A percentile compares a stretch with the other conserved stretches of the same genome.
Evolutionary conservation across 352 stramenopile species (phyloP).

Genomic region (Phytophthora pluvialis): DNA sequence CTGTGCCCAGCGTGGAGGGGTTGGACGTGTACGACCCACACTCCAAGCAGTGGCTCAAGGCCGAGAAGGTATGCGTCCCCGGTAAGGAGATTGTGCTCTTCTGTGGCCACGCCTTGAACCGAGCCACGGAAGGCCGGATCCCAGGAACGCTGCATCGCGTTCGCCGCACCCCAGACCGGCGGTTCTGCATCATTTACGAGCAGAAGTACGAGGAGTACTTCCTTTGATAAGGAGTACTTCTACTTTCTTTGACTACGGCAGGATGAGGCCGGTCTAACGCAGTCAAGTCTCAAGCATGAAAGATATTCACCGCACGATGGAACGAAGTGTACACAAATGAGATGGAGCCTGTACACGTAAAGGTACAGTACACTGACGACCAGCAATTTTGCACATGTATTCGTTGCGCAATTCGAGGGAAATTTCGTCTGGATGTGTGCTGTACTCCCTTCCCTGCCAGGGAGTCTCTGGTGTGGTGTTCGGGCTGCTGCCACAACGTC

Average conservation of each 20-base stretch:
- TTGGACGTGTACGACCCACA: conserved; percentile 63
- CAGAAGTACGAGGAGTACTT: conserved; percentile 73
- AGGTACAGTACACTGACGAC: too few relatives aligned
- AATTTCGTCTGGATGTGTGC: too few relatives aligned
- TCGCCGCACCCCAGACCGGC: conserved; percentile 40
- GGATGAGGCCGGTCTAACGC: background rate
- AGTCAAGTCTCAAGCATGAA: background rate
- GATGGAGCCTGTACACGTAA: too few relatives aligned
- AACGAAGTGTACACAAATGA: too few relatives aligned
- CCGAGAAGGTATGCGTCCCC: conserved; percentile 53
- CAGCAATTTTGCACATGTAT: too few relatives aligned
- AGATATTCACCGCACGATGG: background rate
- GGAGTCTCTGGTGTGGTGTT: too few relatives aligned
- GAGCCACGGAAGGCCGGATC: conserved; percentile 53
- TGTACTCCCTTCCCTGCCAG: too few relatives aligned
- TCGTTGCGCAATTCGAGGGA: too few relatives aligned
- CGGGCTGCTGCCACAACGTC: too few relatives aligned
- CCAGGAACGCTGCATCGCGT: conserved; percentile 62
- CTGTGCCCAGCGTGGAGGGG: conserved; percentile 56
- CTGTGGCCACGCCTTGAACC: conserved; percentile 58
- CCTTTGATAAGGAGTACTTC: conserved; percentile 21
- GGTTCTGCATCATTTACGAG: conserved; percentile 73
- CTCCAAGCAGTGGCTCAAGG: conserved; percentile 60
- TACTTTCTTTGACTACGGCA: background rate
- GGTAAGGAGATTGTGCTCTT: conserved; percentile 70